Evolutionary conservation across 129 eudicot species (phyloP), one percentile per base, ranked within the genome.

Genomic region (Artemisia annua): DNA sequence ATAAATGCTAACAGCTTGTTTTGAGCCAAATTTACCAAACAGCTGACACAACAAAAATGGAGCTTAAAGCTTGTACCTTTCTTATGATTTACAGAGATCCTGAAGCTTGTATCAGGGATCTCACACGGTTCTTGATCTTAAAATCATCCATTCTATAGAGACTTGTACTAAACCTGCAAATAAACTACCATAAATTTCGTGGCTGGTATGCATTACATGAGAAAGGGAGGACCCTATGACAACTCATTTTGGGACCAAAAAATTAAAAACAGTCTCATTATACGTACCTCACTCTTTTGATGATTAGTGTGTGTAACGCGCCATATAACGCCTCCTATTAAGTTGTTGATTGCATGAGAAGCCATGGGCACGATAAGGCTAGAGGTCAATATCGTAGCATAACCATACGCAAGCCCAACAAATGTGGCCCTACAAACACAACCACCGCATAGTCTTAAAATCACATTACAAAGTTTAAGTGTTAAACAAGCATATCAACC

Each of bases 361-460:
- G 95, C 98, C 97, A 89, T 90, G 52, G 98, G 97, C 50, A 93
- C 98, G 0, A 84, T n/a, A 66, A 93, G 74, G 70, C 87, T 93
- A 0, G 98, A 93, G 24, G 98, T 87, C 51, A 86, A 62, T 22
- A 82, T 77, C 6, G 98, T 81, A 6, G 90, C 92, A 78, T 84
- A 90, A 43, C 97, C 98, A 59, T 93, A 93, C 44, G 85, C 88
- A 62, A 90, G 39, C 85, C 97, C 98, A 66, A 93, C 87, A 79
- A 89, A 81, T 13, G 96, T 86, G 7, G 98, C 98, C 98, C 98
- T 93, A 44, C 35, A 57, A 74, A 74, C 16, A 60, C 46, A 35
- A 19, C 12, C 63, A 18, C 24, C 46, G 17, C 6, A 3, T 24
- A 43, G 43, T 54, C 63, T 51, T 15, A 9, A 63, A 63, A 63